A percentile compares a stretch with the other conserved stretches of the same genome.
Evolutionary conservation across 164 flowering plant genomes (phyloP).

Genomic region (Amborella trichopoda): DNA sequence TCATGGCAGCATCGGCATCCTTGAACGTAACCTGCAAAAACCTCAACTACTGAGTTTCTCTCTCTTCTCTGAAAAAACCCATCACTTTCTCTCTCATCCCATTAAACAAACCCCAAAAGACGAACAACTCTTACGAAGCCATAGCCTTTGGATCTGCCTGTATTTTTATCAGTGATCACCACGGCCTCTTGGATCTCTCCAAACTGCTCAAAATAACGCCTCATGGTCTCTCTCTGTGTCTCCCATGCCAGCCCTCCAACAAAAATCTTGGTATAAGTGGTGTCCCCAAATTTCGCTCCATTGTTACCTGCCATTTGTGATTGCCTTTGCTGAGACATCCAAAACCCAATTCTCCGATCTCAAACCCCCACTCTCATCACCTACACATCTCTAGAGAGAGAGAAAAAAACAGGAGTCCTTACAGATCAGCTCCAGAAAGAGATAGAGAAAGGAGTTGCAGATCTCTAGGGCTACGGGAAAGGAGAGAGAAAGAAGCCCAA

Average conservation of each 20-base stretch:
- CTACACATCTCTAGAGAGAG: too few relatives aligned
- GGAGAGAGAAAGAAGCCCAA: slow-evolving; percentile 12
- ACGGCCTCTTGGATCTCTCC: slow-evolving; percentile 63
- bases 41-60: too few relatives aligned
- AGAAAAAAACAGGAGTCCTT: slow-evolving; percentile 32
- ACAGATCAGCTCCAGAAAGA: slow-evolving; percentile 36
- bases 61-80: too few relatives aligned
- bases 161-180: slow-evolving; percentile 48
- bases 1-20: slow-evolving; percentile 49
- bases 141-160: slow-evolving; percentile 63
- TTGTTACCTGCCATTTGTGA: slow-evolving; percentile 36
- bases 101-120: neutral
- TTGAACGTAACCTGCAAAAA: slow-evolving; percentile 42
- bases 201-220: slow-evolving; percentile 57
- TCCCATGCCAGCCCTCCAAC: slow-evolving; percentile 76
- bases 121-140: slow-evolving; percentile 40
- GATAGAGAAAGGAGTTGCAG: slow-evolving; percentile 27
- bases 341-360: slow-evolving; percentile 6
- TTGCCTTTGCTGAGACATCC: slow-evolving; percentile 23
- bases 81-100: too few relatives aligned
- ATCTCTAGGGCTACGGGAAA: slow-evolving; percentile 1
- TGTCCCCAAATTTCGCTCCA: slow-evolving; percentile 31
- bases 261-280: slow-evolving; percentile 51
- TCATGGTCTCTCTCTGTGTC: slow-evolving; percentile 56
- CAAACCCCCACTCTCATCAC: slow-evolving; percentile 13